Evolutionary conservation across 2,329 filamentous ascomycete genomes (phyloP), one percentile per base, ranked within the genome.

Genomic region (Orbilia blumenaviensis): DNA sequence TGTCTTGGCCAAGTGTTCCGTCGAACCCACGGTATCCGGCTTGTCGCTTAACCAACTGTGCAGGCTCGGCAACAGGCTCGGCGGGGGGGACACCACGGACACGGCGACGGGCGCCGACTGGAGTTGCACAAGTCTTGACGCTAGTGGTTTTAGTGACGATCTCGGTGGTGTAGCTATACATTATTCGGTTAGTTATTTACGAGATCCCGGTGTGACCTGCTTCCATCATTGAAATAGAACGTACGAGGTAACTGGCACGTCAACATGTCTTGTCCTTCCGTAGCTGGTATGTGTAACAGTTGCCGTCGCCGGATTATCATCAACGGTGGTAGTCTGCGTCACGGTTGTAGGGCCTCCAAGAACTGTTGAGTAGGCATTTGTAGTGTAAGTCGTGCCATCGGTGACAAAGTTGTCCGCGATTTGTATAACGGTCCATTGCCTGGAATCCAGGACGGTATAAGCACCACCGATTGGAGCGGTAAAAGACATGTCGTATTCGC

Each of bases 241-340:
- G 9, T 58, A 72, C 67, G 58, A 58, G n/a, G 67, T 72, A 21
- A 64, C 67, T 8, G 58, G 48, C 25, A 72, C 60, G 41, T 72
- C 60, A 29, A 72, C 58, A 41, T 56, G 58, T 34, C 67, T 72
- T 21, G 58, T 72, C 7, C 34, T 23, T 23, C 67, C 67, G 58
- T 72, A 72, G 25, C 58, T 64, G 9, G 67, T 64, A 18, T 46
- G 18, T 9, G 60, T 63, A 12, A 56, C 58, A 7, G 58, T 72
- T 14, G 54, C 29, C 7, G 34, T 48, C 5, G 6, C 42, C 18
- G 48, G 44, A 23, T 50, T 34, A 29, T 46, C 16, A 34, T 63
- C 48, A 1, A 42, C 44, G 5, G 60, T 64, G 3, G 32, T 46
- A n/a, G 67, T 72, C n/a, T 42, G 18, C 12, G 66, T 68, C 8